Conservation (phyloP, 2,329 filamentous ascomycete genomes). For the Aquanectria penicillioides region DNA sequence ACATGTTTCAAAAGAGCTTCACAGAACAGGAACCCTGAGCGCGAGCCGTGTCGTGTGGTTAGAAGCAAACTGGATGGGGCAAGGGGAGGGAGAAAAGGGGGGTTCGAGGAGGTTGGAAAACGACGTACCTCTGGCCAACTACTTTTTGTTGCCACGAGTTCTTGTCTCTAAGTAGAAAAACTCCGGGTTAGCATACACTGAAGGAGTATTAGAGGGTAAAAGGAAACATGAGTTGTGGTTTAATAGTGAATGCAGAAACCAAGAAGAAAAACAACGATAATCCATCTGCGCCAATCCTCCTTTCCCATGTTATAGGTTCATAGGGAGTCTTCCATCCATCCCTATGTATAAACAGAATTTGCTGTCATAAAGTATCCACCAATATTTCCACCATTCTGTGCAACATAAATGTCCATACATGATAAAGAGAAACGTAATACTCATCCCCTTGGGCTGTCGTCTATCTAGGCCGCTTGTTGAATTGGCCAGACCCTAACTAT, state of each 20-base stretch:
- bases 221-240: conserved; percentile 31
- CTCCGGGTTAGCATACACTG: conserved; percentile 37
- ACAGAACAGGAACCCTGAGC: background rate
- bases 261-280: conserved; percentile 17
- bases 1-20: background rate
- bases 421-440: conserved; percentile 14
- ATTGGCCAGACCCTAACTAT: conserved; percentile 19
- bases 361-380: conserved; percentile 6
- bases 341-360: conserved; percentile 29
- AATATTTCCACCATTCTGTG: conserved; percentile 10
- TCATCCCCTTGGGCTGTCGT: conserved; percentile 16
- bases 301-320: conserved; percentile 20
- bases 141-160: conserved; percentile 20
- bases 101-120: conserved; percentile 7
- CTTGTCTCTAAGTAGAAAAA: conserved; percentile 26
- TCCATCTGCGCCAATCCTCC: conserved; percentile 30
- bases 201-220: conserved; percentile 13
- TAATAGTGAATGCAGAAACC: conserved; percentile 30
- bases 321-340: conserved; percentile 28
- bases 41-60: background rate
- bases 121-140: conserved; percentile 39
- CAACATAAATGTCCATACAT: background rate
- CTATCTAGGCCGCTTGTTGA: conserved; percentile 16
- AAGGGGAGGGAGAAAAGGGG: background rate
- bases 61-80: background rate